Evolutionary conservation across 441 rosid genomes (phyloP).

Genomic region (Lepidium campestre): DNA sequence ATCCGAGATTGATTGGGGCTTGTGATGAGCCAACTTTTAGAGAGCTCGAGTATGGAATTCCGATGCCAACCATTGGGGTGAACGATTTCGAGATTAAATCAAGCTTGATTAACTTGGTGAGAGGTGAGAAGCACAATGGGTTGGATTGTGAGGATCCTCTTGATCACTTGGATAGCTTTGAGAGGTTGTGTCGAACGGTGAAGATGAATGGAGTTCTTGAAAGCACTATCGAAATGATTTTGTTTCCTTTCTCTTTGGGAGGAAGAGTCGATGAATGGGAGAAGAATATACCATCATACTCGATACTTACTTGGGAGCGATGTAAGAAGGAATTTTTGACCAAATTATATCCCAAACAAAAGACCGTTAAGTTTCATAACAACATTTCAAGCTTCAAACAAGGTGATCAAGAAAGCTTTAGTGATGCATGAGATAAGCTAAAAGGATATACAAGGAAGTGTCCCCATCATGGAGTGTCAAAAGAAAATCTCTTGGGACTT

Average conservation of each 20-base stretch:
- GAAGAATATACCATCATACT: not conserved
- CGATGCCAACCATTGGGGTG: too few species aligned
- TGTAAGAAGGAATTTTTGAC: not conserved
- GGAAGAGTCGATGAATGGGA: not conserved
- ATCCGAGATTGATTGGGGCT: too few species aligned
- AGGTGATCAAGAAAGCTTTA: not conserved
- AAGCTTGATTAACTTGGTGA: not conserved
- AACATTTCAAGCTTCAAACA: not conserved
- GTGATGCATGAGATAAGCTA: not conserved
- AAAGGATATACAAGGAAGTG: not conserved
- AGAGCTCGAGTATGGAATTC: too few species aligned
- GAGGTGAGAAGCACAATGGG: not conserved
- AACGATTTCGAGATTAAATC: not conserved
- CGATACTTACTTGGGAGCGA: not conserved
- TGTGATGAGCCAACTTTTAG: too few species aligned
- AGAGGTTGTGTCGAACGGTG: too few species aligned
- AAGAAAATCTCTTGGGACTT: not conserved
- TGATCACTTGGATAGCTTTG: not conserved
- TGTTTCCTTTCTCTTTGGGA: not conserved
- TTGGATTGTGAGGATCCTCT: not conserved
- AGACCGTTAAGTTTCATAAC: too few species aligned
- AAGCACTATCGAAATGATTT: too few species aligned
- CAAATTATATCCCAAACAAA: not conserved
- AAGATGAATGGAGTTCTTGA: too few species aligned
- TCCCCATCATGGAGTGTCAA: not conserved